Evolutionary conservation across 306 rosid genomes (phyloP).

Genomic region (Abrus precatorius): DNA sequence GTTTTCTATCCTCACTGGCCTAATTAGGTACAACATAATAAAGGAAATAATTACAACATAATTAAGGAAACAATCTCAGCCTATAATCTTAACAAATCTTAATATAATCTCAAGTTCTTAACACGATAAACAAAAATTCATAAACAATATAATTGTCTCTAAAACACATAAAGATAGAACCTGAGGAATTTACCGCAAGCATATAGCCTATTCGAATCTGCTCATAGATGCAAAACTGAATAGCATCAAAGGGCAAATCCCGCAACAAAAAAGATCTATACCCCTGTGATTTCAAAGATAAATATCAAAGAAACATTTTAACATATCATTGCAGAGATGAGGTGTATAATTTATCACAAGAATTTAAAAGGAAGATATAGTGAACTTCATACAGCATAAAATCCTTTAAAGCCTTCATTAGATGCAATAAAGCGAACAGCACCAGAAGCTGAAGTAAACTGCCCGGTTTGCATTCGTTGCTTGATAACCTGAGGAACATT

Average conservation of each 20-base stretch:
- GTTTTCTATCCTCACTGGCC: no score
- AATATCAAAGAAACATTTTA: conserved; percentile 32
- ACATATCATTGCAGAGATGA: neutral
- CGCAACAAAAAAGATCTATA: conserved; percentile 89
- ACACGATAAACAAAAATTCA: neutral
- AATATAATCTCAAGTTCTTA: no score
- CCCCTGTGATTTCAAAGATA: conserved; percentile 65
- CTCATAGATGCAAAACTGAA: conserved; percentile 95
- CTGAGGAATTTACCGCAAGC: conserved; percentile 69
- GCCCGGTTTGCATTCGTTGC: conserved; percentile 99
- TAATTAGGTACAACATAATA: no score
- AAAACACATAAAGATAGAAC: conserved; percentile 28
- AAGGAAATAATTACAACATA: no score
- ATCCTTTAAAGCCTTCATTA: conserved; percentile 85
- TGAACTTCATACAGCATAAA: conserved; percentile 77
- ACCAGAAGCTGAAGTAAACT: conserved; percentile 80
- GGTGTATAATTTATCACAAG: conserved; percentile 27
- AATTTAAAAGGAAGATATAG: conserved; percentile 18
- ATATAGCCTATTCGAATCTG: conserved; percentile 93
- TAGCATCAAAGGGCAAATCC: conserved; percentile 95
- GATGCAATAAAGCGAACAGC: conserved; percentile 86
- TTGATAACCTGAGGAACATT: conserved; percentile 79
- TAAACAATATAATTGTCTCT: neutral
- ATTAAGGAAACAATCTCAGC: no score
- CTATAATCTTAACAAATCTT: no score